Percentiles rank a stretch among this genome's conserved stretches.
phyloP scores from a whole-genome alignment of 1,284 basidiomycete genomes.

The Ceratobasidium sp. region DNA sequence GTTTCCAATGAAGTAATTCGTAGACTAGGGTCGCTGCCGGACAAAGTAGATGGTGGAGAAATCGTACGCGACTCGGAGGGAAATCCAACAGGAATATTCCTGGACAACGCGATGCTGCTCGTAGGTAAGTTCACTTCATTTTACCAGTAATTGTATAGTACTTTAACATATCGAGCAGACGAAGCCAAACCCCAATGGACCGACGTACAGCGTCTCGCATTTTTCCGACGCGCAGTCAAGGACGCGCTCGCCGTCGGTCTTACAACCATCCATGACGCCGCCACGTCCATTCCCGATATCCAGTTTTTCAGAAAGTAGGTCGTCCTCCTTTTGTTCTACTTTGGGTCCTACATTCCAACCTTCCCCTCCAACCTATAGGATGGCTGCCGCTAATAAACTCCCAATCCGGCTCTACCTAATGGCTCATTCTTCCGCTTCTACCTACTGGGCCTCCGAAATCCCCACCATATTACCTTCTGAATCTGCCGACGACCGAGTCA shows the following conservation, averaged over 20 bases:
- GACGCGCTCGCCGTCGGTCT: constrained; percentile 80
- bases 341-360: constrained; percentile 4
- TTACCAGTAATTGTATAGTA: not conserved
- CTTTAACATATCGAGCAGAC: constrained; percentile 48
- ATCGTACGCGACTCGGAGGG: constrained; percentile 74
- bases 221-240: constrained; percentile 69
- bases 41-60: constrained; percentile 75
- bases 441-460: constrained; percentile 73
- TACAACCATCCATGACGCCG: constrained; percentile 86
- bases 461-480: constrained; percentile 54
- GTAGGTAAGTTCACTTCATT: constrained; percentile 55
- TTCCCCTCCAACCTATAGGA: constrained; percentile 5
- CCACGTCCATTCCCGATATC: constrained; percentile 63
- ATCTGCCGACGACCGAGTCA: constrained; percentile 70
- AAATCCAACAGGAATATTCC: constrained; percentile 75
- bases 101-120: constrained; percentile 78
- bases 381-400: constrained; percentile 27
- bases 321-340: not conserved
- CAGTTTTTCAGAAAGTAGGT: constrained; percentile 73
- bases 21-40: constrained; percentile 64
- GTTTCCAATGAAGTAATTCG: constrained; percentile 59
- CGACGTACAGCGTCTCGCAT: constrained; percentile 65
- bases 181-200: constrained; percentile 68
- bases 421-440: constrained; percentile 67
- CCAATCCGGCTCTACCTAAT: constrained; percentile 78